Evolutionary conservation across 345 rosid genomes (phyloP), one percentile per base, ranked within the genome.

Genomic region (Combretum micranthum): DNA sequence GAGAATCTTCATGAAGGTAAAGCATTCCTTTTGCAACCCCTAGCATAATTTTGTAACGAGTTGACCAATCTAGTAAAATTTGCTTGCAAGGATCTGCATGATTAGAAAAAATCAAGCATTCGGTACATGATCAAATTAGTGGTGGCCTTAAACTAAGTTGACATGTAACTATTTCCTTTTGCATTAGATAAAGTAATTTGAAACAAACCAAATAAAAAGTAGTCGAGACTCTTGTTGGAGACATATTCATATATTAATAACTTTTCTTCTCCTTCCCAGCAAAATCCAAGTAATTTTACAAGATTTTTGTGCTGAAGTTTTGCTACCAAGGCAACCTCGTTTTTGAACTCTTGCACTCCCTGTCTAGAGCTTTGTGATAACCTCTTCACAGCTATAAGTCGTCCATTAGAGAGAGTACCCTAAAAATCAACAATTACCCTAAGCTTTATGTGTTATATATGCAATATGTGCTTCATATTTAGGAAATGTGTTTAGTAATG

Each of bases 1-100:
- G 58, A 4, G 78, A 74, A 39, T 74, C 78, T 4, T 62, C 42
- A 37, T 74, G 78, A 50, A 74, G 66, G 60, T 74, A 70, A 15
- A 74, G 65, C 51, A 69, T 72, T 16, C 78, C 75, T 20, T 71
- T 63, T 26, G 78, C 75, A 9, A 74, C 61, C 8, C 78, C 78
- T 9, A 58, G 50, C 23, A 66, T 66, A 57, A 74, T 74, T 47
- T 52, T 23, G 3, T 54, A 39, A 13, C 75, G 50, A 37, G 15
- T 50, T 39, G 45, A 47, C 76, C 74, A 60, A 8, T 61, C 60
- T 47, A 70, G 25, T n/a, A 17, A 12, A 19, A 4, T 45, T 2
- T 66, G 26, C 47, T 51, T 61, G 9, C 3, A 7, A 0, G 20
- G 46, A 56, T 45, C 18, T 48, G 43, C 50, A 47, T 18, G 14